Conservation (phyloP, 139 green algal genomes). For the Chlamydomonas eustigma region DNA sequence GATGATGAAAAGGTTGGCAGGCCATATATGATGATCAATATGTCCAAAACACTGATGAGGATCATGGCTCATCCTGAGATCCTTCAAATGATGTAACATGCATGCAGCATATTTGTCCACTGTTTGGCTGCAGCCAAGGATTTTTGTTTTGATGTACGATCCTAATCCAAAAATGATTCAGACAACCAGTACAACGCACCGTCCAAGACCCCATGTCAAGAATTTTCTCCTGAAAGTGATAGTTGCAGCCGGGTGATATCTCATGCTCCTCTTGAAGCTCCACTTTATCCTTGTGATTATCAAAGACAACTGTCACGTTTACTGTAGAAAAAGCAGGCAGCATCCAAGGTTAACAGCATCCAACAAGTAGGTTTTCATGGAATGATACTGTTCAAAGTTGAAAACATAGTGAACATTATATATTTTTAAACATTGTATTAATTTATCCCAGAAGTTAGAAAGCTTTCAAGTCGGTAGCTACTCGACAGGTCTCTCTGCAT, state of each 20-base stretch:
- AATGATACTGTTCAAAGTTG: too few species aligned
- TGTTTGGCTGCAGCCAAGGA: background rate
- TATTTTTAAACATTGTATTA: too few species aligned
- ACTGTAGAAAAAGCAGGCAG: too few species aligned
- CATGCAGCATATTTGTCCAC: background rate
- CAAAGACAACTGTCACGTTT: background rate
- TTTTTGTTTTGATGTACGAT: background rate
- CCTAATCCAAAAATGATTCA: background rate
- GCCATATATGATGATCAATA: too few species aligned
- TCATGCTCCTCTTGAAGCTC: background rate
- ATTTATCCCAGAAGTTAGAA: too few species aligned
- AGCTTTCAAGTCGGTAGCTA: too few species aligned
- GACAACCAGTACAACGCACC: background rate
- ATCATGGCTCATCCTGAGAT: background rate
- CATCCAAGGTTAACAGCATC: too few species aligned
- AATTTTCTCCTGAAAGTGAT: background rate
- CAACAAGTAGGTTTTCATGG: too few species aligned
- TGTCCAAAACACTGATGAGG: background rate
- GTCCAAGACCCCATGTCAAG: conserved; percentile 1
- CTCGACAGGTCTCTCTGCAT: too few species aligned
- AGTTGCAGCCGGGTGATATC: background rate
- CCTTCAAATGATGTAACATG: background rate
- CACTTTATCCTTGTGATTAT: conserved; percentile 5
- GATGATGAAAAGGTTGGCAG: too few species aligned
- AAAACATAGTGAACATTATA: too few species aligned